Conservation (phyloP, 2,329 filamentous ascomycete species). For the Penicillium griseofulvum region DNA sequence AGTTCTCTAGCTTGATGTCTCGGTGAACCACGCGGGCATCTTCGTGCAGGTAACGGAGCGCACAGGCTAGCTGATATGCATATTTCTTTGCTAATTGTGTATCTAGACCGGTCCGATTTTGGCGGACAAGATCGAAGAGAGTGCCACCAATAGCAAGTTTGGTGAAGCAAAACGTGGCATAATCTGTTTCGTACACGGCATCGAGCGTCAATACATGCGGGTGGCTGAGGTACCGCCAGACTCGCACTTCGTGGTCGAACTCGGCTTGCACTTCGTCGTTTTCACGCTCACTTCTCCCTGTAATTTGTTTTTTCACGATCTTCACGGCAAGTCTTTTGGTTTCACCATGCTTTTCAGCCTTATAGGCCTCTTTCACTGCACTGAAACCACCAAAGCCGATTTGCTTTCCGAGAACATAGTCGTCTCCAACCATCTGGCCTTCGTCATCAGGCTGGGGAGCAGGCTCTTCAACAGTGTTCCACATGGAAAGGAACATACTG, state of each 20-base stretch:
- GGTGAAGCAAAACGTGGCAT: conserved; percentile 68
- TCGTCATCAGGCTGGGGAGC: conserved; percentile 61
- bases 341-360: conserved; percentile 55
- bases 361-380: conserved; percentile 64
- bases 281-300: conserved; percentile 56
- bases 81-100: conserved; percentile 57
- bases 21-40: conserved; percentile 65
- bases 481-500: conserved; percentile 58
- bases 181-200: conserved; percentile 64
- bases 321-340: conserved; percentile 61
- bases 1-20: conserved; percentile 69
- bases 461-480: conserved; percentile 43
- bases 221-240: conserved; percentile 65
- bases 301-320: conserved; percentile 61
- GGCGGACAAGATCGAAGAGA: conserved; percentile 61
- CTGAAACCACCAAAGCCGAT: conserved; percentile 67
- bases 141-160: conserved; percentile 63
- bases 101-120: conserved; percentile 54
- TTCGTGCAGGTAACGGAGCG: conserved; percentile 65
- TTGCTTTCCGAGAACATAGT: conserved; percentile 66
- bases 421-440: conserved; percentile 64
- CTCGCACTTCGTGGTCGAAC: conserved; percentile 66
- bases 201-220: conserved; percentile 61
- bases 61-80: conserved; percentile 61
- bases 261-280: conserved; percentile 66